Evolutionary conservation across 2,329 filamentous ascomycete genomes (phyloP), one percentile per base, ranked within the genome.

Genomic region (Xylaria polymorpha): DNA sequence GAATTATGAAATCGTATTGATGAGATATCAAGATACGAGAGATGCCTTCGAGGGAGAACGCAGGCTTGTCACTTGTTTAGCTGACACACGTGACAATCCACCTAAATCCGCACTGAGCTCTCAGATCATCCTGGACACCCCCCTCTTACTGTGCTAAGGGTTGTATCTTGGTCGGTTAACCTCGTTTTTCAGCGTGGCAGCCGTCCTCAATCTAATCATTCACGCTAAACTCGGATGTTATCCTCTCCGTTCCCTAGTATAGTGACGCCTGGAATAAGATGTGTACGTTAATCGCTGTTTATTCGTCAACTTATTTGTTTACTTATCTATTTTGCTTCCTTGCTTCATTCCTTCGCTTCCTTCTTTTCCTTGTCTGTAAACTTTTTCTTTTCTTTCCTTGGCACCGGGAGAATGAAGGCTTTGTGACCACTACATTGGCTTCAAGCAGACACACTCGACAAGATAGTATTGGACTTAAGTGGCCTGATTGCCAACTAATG

Each of bases 31-130:
- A 50, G 44, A 25, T 29, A 29, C 35, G 10, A 6, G 25, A 25
- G 2, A 29, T 39, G n/a, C 53, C 10, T 41, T 56, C 18, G 7
- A 10, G 18, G 32, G 9, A 43, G 35, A 25, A 18, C 7, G 32
- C 20, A 50, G 39, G 35, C 8, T 37, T 55, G n/a, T 41, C 55
- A 39, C 57, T 29, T 59, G 50, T 60, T 57, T 37, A 64, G 57
- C 68, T 64, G 61, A 58, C 56, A 64, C 51, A 64, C 64, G 64
- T 67, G 68, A 67, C 68, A 67, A 57, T 35, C 39, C 41, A 55
- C 51, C 68, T 64, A 61, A 29, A 41, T 60, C 46, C 35, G 32
- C 61, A 44, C 57, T 56, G 18, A 60, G 43, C 32, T 25, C 32
- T 15, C 22, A 55, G 56, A 37, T 37, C 48, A 64, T 46, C 25